Evolutionary conservation across 306 rosid species (phyloP), one percentile per base, ranked within the genome.

Genomic region (Prunus armeniaca): DNA sequence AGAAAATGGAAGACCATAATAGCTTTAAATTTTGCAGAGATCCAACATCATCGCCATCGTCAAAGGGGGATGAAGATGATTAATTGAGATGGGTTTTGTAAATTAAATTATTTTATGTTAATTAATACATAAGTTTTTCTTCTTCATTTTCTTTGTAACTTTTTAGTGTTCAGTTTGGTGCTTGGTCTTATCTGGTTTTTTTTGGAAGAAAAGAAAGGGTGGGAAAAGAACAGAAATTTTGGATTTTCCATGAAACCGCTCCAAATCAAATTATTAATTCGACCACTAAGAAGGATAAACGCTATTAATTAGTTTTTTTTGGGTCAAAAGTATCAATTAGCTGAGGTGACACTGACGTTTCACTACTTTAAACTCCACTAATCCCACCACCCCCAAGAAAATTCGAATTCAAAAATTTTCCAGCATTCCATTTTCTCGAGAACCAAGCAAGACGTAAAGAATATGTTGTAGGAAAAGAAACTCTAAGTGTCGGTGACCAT

Each of bases 1-100:
- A 72, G 65, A 66, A 82, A 65, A 77, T 22, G 72, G 55, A 5
- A 19, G 84, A 57, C n/a, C 47, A 57, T 0, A 75, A 57, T 0
- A 75, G 46, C 22, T 79, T 12, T 2, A 69, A 55, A 34, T 95
- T 95, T 68, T 95, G 98, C 54, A 80, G 65, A 62, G 83, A 83
- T 62, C 78, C 84, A 0, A 76, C 72, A 13, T 55, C 78, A 11
- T 61, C 61, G 8, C 56, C 83, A 3, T 78, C 62, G 74, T 80
- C 89, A 56, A 76, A 65, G 24, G 79, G 24, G 10, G 60, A 34
- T 61, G 75, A 34, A 49, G 67, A 51, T 54, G 72, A 84, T 50
- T 45, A 64, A 72, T 56, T 79, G 28, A 71, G 71, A 67, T 14
- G 38, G 75, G 64, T 45, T 52, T 74, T 76, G 25, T 6, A 58